phyloP scores from a whole-genome alignment of 2,329 filamentous ascomycete species.

The Chrysoporthe cubensis region DNA sequence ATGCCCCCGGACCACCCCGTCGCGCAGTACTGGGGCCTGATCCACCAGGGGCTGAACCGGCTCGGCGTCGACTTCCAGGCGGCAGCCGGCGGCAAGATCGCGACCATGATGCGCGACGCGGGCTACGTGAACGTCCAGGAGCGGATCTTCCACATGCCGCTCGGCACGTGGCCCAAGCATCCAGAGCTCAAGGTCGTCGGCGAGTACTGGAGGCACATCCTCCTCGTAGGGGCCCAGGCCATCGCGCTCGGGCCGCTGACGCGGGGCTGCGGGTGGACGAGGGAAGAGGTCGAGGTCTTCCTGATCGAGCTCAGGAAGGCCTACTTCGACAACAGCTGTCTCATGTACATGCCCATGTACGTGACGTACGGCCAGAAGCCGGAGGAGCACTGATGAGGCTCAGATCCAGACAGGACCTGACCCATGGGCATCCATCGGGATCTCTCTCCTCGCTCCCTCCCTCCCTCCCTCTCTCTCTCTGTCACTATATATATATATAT shows the following conservation, averaged over 20 bases:
- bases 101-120: conserved; percentile 41
- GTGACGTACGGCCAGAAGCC: conserved; percentile 60
- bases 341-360: conserved; percentile 60
- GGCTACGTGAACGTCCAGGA: conserved; percentile 51
- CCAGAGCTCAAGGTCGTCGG: conserved; percentile 47
- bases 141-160: conserved; percentile 49
- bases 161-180: conserved; percentile 51
- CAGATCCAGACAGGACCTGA: not conserved
- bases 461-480: not conserved
- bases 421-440: conserved; percentile 4
- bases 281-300: conserved; percentile 42
- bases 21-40: conserved; percentile 36
- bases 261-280: conserved; percentile 41
- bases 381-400: conserved; percentile 15
- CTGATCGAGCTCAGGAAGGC: conserved; percentile 40
- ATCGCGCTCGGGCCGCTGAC: conserved; percentile 47
- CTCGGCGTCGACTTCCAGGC: conserved; percentile 47
- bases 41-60: conserved; percentile 36
- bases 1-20: conserved; percentile 47
- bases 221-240: conserved; percentile 47
- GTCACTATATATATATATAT: too few relatives aligned
- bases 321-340: conserved; percentile 39
- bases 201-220: conserved; percentile 48
- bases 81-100: conserved; percentile 37
- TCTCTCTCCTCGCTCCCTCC: not conserved